Base-by-base conservation (phyloP, 2,329 filamentous ascomycete genomes). In the Xylaria sp. region DNA sequence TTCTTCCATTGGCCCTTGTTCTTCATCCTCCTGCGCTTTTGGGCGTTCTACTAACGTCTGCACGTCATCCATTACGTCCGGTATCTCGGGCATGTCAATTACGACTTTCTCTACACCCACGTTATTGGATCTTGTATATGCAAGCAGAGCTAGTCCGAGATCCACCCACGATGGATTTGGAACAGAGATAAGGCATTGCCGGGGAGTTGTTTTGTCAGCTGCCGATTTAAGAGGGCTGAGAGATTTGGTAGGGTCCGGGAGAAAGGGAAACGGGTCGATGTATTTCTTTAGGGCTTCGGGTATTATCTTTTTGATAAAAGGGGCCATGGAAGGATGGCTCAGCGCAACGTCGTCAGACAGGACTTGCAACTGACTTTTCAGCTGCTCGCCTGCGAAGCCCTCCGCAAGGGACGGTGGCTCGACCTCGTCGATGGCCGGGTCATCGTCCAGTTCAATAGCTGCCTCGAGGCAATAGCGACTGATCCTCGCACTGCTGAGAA, bases 371-470 rank as follows among this genome's bases (percentile, higher is more conserved):
- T 87, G 82, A 36, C 84, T 79, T 70, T 87, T 89, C 57, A 91
- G 77, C 73, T 90, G 86, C 72, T 89, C 86, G 3, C 89, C 89
- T 0, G 89, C 88, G 68, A 90, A 85, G 0, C 84, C 87, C 73
- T 91, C 89, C 50, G 88, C 88, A 14, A 91, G 79, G 0, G 88
- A 89, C 0, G 87, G 86, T 0, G 89, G 89, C 36, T 89, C 85
- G 12, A 90, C 85, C 69, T 91, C 88, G 32, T 84, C 83, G 1
- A 90, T 81, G 2, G 88, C 83, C 0, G 89, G 89, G 71, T 91
- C 89, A 73, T 91, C 89, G 70, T 91, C 89, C 45, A 90, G 79
- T 76, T 91, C 89, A 36, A 91, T 86, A 5, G 89, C 89, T 36
- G 89, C 87, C 75, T 91, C 89, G 1, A 91, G 79, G 67, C 89